A percentile compares a stretch with the other conserved stretches of the same genome.
These are phyloP conservation scores for Cicer judaicum DNA, from an alignment of 306 rosid genomes.

Conservation along the genomic window DNA sequence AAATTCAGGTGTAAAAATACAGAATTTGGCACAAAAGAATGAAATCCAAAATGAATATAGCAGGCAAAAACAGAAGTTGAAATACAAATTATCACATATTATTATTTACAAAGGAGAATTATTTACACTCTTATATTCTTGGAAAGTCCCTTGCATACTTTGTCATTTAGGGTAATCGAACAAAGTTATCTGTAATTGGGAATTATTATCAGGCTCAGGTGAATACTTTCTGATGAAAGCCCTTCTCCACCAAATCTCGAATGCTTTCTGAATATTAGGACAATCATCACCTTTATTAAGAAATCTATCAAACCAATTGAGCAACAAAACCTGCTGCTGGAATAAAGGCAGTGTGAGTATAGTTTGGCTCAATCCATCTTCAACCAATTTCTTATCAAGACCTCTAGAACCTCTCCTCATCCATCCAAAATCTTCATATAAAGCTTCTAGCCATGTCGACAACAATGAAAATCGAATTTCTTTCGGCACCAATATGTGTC, in stretches of 20 bases:
- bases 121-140: conserved; percentile 17
- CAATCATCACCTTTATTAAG: conserved; percentile 89
- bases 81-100: conserved; percentile 24
- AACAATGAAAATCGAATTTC: conserved; percentile 70
- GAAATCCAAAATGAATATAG: conserved; percentile 22
- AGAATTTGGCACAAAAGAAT: conserved; percentile 19
- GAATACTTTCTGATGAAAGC: conserved; percentile 71
- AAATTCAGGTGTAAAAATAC: background rate
- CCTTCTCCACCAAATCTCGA: conserved; percentile 98
- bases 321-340: conserved; percentile 78
- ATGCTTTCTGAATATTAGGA: conserved; percentile 89
- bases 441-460: conserved; percentile 88
- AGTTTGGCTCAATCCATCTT: conserved; percentile 84
- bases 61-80: conserved; percentile 24
- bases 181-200: conserved; percentile 74
- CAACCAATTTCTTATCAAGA: conserved; percentile 75
- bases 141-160: conserved; percentile 27
- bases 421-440: conserved; percentile 92
- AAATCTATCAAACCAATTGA: conserved; percentile 82
- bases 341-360: conserved; percentile 82
- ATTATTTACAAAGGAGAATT: conserved; percentile 46
- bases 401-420: conserved; percentile 75
- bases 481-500: conserved; percentile 75
- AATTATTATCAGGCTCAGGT: conserved; percentile 57
- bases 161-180: conserved; percentile 66